Base-by-base conservation (phyloP, 208 protist genomes). In the Acanthamoeba triangularis region DNA sequence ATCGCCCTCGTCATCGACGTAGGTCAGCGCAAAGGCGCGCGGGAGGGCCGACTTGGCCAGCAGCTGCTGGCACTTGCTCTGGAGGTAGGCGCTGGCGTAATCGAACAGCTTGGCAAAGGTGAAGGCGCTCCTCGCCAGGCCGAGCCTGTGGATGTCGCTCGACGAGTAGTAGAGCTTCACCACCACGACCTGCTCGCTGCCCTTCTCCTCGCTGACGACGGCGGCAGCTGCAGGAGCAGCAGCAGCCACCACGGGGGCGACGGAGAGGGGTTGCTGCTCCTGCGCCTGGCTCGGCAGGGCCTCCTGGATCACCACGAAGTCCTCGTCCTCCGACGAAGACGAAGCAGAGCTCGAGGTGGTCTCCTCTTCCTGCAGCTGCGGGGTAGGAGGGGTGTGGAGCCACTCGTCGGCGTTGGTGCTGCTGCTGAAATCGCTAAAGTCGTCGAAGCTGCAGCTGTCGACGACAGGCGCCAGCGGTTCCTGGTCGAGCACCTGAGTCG, bases 121-220 rank as follows among this genome's bases (percentile, higher is more conserved):
- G 76, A 84, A 56, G n/a, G 76, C 33, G 76, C 76, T 54, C 76
- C 76, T 47, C 44, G 3, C 14, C 13, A 84, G 14, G 76, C 76
- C 11, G 37, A 84, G 76, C 76, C 76, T 84, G 47, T 84, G 76
- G 47, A 84, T 84, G 44, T 84, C 76, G 44, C 76, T 84, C 6
- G 76, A 3, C 35, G 76, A 84, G 76, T 84, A 84, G 76, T 84
- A 56, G 76, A 84, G 35, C 76, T 84, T 84, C 37, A 84, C 76
- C 6, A 84, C 76, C 14, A 84, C 76, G 10, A 37, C 25, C 7
- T 49, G 76, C 41, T 47, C 44, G 28, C 23, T 59, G 52, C 16
- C 59, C 59, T 63, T 63, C 59, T 63, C 52, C 52, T 63, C 59
- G 59, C 23, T 28, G 5, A 3, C 59, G 5, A 4, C 49, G 4